Conservation (phyloP, 2,329 filamentous ascomycete species). For the Penicillium capsulatum region DNA sequence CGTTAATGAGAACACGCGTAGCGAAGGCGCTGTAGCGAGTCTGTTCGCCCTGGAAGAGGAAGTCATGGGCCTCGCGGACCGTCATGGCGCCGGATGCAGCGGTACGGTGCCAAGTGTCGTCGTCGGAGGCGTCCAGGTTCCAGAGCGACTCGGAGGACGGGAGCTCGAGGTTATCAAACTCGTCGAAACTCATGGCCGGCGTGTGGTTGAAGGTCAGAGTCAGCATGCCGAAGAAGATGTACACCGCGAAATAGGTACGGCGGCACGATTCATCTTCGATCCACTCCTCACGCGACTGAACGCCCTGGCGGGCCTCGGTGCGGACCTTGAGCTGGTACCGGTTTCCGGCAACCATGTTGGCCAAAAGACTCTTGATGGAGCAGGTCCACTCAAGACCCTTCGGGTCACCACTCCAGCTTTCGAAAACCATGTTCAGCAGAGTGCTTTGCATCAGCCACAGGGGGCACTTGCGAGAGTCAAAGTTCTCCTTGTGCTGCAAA, state of each 20-base stretch:
- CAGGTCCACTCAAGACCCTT: conserved; percentile 98
- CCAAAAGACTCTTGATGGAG: conserved; percentile 95
- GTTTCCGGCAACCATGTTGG: conserved; percentile 98
- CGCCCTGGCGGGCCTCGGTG: conserved; percentile 76
- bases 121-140: conserved; percentile 78
- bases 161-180: conserved; percentile 88
- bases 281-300: conserved; percentile 78
- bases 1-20: conserved; percentile 97
- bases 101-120: conserved; percentile 77
- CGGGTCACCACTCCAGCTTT: conserved; percentile 97
- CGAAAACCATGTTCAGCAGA: conserved; percentile 96
- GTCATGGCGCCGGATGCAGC: conserved; percentile 69
- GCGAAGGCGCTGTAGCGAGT: conserved; percentile 94
- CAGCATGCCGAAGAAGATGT: conserved; percentile 95
- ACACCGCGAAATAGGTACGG: conserved; percentile 95
- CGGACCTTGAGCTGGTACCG: conserved; percentile 93
- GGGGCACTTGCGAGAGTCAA: conserved; percentile 94
- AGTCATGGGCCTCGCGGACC: conserved; percentile 91
- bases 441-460: conserved; percentile 98
- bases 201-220: conserved; percentile 98
- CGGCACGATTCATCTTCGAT: conserved; percentile 94
- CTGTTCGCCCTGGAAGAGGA: conserved; percentile 87
- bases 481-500: conserved; percentile 96
- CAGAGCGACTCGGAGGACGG: conserved; percentile 92
- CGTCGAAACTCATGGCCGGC: conserved; percentile 95